Base-by-base conservation (phyloP, 2,329 filamentous ascomycete species). In the Ascochyta rabiei region DNA sequence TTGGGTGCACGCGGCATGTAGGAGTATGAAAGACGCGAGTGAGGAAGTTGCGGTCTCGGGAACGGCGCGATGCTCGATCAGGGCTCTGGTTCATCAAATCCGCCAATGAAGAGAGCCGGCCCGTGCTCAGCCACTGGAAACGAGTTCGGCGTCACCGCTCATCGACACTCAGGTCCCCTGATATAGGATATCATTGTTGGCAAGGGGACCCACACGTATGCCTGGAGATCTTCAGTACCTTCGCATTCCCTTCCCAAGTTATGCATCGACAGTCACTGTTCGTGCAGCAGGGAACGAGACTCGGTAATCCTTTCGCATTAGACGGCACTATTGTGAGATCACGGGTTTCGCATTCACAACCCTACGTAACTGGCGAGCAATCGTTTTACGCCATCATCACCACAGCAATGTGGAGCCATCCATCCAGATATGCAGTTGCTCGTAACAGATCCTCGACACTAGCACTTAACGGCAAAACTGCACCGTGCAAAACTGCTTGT, bases 351-450 rank as follows among this genome's bases (percentile, higher is more conserved):
- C 52, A 42, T 46, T 55, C 2, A 18, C 28, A 33, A 30, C 52
- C 42, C 46, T 50, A 50, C 46, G 41, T 42, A 50, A 46, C 24
- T 38, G 46, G 45, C 31, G n/a, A 42, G 39, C 30, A 28, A 12
- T 28, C 9, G 12, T 3, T 43, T 33, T 69, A 84, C 13, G 78
- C 79, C 70, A 91, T 81, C 79, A 96, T 88, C 18, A 87, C 82
- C 5, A 97, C 84, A 47, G 91, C 89, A 37, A 97, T 76, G 74
- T 91, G 91, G 23, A 96, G 75, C 89, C 93, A 99, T 0, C 95
- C 95, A 76, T 99, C 95, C 0, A 91, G 87, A 79, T 97, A 98
- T 1, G 91, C 86, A 4, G 90, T 89, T 68, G 89, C 89, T 52
- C 87, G 84, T 77, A 95, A 89, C 53, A 99, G 74, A 41, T 97